Base-by-base conservation (phyloP, 768 basidiomycete genomes). In the Leccinum arenicola region DNA sequence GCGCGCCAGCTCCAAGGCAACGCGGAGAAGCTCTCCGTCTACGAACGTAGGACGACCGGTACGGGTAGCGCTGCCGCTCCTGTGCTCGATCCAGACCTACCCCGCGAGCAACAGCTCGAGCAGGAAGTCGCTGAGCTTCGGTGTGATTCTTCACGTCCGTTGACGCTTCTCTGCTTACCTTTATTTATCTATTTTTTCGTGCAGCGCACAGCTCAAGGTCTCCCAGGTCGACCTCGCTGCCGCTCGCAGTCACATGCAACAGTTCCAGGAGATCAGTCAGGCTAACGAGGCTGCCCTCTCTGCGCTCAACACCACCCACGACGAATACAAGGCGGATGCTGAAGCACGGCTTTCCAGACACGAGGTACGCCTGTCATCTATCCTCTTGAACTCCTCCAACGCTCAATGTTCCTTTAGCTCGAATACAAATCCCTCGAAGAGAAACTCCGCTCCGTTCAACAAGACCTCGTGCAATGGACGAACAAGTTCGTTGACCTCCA, bases 1-100 rank as follows among this genome's bases (percentile, higher is more conserved):
- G 68, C 70, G n/a, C 75, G 78, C 25, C 86, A 89, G 61, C 71
- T 91, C 6, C 85, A 89, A 61, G 89, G 89, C 31, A 86, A 86
- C 57, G 83, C 86, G 50, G 93, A 94, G 78, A 95, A 94, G 73
- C 81, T 95, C 27, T 79, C 91, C 2, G 90, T 95, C 2, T 95
- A 93, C 65, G 93, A 95, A 68, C 84, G 91, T 38, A 79, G 89
- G 52, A 70, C 79, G 7, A 66, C 74, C 4, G 66, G 72, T 3
- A 49, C 68, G 6, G 61, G 64, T 43, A 74, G 63, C 49, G 74
- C 76, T 21, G 55, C 73, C 11, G 63, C 74, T 55, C 71, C 76
- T 48, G 66, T 63, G 15, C 68, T 69, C 25, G 78, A 82, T 61
- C 75, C 80, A 55, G 80, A 81, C 61, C 59, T 85, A 61, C 80